Base-by-base conservation (phyloP, 2,329 filamentous ascomycete genomes). In the Metarhizium brunneum region DNA sequence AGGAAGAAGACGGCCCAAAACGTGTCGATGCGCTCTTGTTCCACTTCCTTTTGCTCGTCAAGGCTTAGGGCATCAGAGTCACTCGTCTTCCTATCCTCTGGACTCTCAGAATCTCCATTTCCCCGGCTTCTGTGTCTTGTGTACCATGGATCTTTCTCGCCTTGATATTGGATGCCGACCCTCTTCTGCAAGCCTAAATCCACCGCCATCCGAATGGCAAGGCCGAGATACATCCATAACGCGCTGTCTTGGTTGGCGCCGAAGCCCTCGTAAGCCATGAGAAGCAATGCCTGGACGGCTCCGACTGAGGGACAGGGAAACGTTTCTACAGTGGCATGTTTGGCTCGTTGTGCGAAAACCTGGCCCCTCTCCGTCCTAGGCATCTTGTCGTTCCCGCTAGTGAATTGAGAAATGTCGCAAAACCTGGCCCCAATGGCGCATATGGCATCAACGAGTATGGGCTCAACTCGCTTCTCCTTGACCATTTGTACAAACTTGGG, bases 1-100 rank as follows among this genome's bases (percentile, higher is more conserved):
- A 95, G 79, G 60, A 95, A 86, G 68, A 95, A 95, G 11, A 95
- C 87, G 4, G 89, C 86, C 90, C 90, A 96, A 61, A 95, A 91
- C 0, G 90, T 92, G 63, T 95, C 89, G 47, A 90, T 85, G 16
- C 89, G 82, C 65, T 95, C 90, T 59, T 90, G 84, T 63, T 95
- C 90, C 3, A 88, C 81, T 63, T 82, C 86, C 60, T 74, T 79
- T 68, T 80, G 82, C 64, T 85, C 84, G 53, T 72, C 68, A 1
- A 70, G 74, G 56, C 68, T 79, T 58, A 70, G 65, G 0, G 67
- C 62, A 20, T 77, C 71, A 40, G 73, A 52, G 6, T 63, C 60
- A 64, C 75, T 72, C 14, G 73, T 70, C 53, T 72, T 69, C 55
- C 71, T 72, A 48, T 74, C 71, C 59, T 76, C 73, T 1, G 73